Evolutionary conservation across 345 rosid genomes (phyloP).

Genomic region (Salix caprea): DNA sequence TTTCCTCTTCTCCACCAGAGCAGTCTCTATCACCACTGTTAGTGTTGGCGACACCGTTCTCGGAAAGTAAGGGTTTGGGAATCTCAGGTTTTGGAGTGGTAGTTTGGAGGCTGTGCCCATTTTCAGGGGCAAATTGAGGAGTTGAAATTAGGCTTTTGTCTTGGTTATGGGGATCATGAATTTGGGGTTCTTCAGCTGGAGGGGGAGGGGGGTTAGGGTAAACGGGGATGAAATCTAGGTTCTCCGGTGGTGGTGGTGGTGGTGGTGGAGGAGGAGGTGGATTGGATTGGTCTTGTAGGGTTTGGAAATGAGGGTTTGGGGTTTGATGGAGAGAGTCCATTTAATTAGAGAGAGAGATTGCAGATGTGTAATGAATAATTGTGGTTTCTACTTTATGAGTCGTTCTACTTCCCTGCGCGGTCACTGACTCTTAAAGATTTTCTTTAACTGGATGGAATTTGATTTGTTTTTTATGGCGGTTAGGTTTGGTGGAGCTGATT

Average conservation of each 20-base stretch:
- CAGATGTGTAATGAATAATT: background rate
- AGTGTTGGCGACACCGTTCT: slow-evolving; percentile 56
- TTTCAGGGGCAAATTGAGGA: background rate
- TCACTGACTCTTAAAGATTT: background rate
- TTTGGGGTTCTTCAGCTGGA: slow-evolving; percentile 1
- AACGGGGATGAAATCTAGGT: slow-evolving; percentile 1
- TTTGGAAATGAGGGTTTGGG: slow-evolving; percentile 2
- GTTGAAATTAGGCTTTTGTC: background rate
- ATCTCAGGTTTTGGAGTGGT: slow-evolving; percentile 23
- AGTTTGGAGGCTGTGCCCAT: slow-evolving; percentile 1
- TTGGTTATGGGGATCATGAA: slow-evolving; percentile 3
- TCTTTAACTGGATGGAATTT: background rate
- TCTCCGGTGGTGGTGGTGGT: slow-evolving; percentile 5
- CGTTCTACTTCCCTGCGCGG: background rate
- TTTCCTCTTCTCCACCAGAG: slow-evolving; percentile 90
- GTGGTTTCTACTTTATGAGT: background rate
- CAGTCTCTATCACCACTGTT: slow-evolving; percentile 58
- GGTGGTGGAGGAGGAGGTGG: background rate
- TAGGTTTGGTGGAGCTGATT: background rate
- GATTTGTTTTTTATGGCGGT: background rate
- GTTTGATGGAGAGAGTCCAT: slow-evolving; percentile 14
- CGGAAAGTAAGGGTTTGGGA: slow-evolving; percentile 45
- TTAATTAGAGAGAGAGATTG: background rate
- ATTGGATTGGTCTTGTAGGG: background rate
- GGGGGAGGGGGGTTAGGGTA: background rate